Base-by-base conservation (phyloP, 345 rosid species). In the Sonneratia caseolaris region DNA sequence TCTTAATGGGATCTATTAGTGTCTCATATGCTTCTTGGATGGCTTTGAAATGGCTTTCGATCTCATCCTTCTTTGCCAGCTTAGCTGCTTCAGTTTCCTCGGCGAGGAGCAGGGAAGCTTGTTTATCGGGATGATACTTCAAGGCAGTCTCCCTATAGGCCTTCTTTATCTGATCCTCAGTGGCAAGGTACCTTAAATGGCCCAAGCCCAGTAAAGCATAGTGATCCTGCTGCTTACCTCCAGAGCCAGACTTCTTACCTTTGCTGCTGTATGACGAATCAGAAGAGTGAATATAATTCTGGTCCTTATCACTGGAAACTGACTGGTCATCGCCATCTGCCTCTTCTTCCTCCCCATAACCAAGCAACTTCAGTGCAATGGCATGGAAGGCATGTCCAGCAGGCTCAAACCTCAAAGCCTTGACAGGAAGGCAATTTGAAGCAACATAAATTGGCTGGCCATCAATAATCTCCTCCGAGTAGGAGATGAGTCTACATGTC, bases 1-100 rank as follows among this genome's bases (percentile, higher is more conserved):
- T 86, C 88, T 80, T 96, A 40, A 86, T 56, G 36, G 98, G 97
- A 80, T 96, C 99, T 19, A 81, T 96, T 79, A 96, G 76, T 68
- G 87, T 86, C 78, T 92, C 99, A 78, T 96, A 96, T 5, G 99
- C 96, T 80, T 88, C 99, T 82, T 96, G 99, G 72, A 96, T 86
- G 35, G 92, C 75, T 79, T 88, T 96, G 74, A 96, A 96, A 72
- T 77, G 96, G 79, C 79, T 81, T 76, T 96, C 99, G 0, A 96
- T 92, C 80, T 92, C 97, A 49, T 91, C 96, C 86, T 92, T 96
- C 74, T 92, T 92, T 1, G 90, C 89, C 80, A 89, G 91, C 82
- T 92, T 96, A 70, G 93, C 96, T 71, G 90, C 94, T 76, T 96
- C 98, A 3, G 88, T 88, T 79, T 86, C 95, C 85, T 91, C 99